Conservation (phyloP, 2,329 filamentous ascomycete genomes). For the Apiospora hydei region DNA sequence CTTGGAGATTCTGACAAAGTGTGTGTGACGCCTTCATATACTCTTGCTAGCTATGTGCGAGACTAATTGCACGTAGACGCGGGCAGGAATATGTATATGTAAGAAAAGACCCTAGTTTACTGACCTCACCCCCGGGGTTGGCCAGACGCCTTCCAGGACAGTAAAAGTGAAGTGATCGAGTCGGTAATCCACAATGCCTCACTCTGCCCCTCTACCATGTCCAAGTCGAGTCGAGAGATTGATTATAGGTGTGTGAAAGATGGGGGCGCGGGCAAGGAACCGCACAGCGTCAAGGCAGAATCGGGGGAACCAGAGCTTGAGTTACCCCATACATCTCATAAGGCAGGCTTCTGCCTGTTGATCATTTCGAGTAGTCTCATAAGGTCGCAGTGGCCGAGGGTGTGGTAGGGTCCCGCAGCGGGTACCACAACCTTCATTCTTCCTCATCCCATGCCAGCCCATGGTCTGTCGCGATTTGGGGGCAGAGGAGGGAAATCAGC, state of each 20-base stretch:
- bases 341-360: slow-evolving; percentile 29
- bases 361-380: slow-evolving; percentile 25
- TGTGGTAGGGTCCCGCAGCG: slow-evolving; percentile 11
- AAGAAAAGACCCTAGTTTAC: slow-evolving; percentile 12
- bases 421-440: slow-evolving; percentile 8
- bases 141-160: not conserved
- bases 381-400: slow-evolving; percentile 15
- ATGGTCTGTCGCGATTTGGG: slow-evolving; percentile 13
- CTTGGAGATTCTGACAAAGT: not conserved
- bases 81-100: slow-evolving; percentile 13
- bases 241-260: slow-evolving; percentile 20
- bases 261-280: not conserved
- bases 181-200: slow-evolving; percentile 14
- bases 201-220: slow-evolving; percentile 3
- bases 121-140: slow-evolving; percentile 1
- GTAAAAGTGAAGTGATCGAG: slow-evolving; percentile 1
- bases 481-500: not conserved
- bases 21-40: slow-evolving; percentile 7
- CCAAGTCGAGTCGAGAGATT: not conserved
- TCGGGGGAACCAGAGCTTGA: slow-evolving; percentile 2
- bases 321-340: slow-evolving; percentile 19
- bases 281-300: slow-evolving; percentile 17
- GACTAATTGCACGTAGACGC: not conserved
- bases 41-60: not conserved
- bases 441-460: slow-evolving; percentile 12